phyloP scores from a whole-genome alignment of 208 protist genomes.

The Blastocrithidia nonstop region DNA sequence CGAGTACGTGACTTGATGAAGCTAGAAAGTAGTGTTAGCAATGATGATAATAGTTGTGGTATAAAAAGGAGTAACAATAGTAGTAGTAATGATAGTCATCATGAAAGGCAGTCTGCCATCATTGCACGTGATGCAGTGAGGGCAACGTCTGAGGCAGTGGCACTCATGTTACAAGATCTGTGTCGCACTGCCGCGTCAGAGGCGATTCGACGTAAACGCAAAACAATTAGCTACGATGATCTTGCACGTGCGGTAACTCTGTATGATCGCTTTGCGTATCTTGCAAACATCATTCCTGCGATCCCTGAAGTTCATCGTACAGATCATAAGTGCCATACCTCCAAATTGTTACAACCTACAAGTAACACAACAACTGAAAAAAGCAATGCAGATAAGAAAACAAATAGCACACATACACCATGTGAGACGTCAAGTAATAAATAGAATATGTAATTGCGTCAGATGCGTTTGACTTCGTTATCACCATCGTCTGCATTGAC shows the following conservation, averaged over 20 bases:
- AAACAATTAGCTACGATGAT: slow-evolving; percentile 57
- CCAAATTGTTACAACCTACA: not conserved
- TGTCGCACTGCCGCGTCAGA: slow-evolving; percentile 23
- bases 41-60: slow-evolving; percentile 11
- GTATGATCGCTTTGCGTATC: slow-evolving; percentile 55
- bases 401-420: too few species aligned
- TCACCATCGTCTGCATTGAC: too few species aligned
- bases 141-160: slow-evolving; percentile 40
- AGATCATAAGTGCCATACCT: too few species aligned
- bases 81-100: slow-evolving; percentile 17
- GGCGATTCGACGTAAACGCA: slow-evolving; percentile 25
- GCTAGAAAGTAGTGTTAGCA: slow-evolving; percentile 17
- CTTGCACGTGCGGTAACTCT: slow-evolving; percentile 31
- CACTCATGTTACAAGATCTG: slow-evolving; percentile 43
- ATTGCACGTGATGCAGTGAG: slow-evolving; percentile 25
- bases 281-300: slow-evolving; percentile 35
- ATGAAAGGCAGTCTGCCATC: slow-evolving; percentile 7
- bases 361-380: not conserved
- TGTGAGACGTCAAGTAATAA: too few species aligned
- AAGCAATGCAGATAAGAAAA: not conserved
- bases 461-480: too few species aligned
- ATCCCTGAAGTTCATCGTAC: not conserved
- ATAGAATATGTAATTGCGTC: too few species aligned
- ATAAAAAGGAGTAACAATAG: slow-evolving; percentile 5
- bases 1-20: slow-evolving; percentile 58